Evolutionary conservation across 768 basidiomycete species (phyloP).

Genomic region (Pisolithus microcarpus): DNA sequence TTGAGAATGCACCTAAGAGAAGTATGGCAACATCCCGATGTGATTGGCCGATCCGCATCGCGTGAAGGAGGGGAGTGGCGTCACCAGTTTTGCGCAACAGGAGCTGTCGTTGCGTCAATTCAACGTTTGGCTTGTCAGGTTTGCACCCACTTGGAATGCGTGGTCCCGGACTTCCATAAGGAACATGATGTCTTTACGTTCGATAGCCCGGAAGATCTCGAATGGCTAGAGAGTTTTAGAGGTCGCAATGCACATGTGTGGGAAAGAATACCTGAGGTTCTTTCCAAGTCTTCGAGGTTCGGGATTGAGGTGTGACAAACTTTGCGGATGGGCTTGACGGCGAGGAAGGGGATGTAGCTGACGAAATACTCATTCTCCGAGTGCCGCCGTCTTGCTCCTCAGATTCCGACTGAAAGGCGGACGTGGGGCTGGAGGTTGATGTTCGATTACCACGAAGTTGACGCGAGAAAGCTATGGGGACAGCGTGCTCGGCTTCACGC

Average conservation of each 20-base stretch:
- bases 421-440: conserved; percentile 24
- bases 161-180: conserved; percentile 79
- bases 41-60: conserved; percentile 70
- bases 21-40: conserved; percentile 82
- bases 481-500: conserved; percentile 59
- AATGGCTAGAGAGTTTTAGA: conserved; percentile 33
- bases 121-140: neutral
- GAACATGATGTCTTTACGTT: conserved; percentile 73
- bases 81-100: conserved; percentile 81
- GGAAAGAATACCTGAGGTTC: conserved; percentile 42
- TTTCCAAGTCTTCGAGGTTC: conserved; percentile 33
- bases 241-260: neutral
- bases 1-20: conserved; percentile 82
- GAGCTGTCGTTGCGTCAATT: conserved; percentile 37
- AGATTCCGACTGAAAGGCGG: conserved; percentile 8
- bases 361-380: conserved; percentile 12
- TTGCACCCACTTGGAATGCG: conserved; percentile 61
- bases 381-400: conserved; percentile 15
- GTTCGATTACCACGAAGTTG: conserved; percentile 44
- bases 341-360: conserved; percentile 17
- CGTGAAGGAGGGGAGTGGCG: conserved; percentile 84
- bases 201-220: conserved; percentile 78
- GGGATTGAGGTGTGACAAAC: conserved; percentile 9
- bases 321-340: conserved; percentile 11
- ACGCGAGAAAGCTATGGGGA: conserved; percentile 49